Base-by-base conservation (phyloP, 2,329 filamentous ascomycete species). In the Clarireedia monteithiana region DNA sequence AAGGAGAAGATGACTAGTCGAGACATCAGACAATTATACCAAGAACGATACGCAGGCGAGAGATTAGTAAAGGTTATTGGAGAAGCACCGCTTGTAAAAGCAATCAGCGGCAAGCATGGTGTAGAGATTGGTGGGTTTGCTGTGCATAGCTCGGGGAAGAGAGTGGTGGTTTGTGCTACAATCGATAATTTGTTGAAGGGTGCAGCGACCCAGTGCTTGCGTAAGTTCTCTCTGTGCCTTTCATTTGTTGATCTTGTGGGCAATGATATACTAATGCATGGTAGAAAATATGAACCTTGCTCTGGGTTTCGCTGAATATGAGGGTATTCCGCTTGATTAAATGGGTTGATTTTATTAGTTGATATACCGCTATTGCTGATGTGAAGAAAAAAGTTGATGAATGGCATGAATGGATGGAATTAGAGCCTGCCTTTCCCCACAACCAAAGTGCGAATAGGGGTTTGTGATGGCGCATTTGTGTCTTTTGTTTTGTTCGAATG, bases 141-240 rank as follows among this genome's bases (percentile, higher is more conserved):
- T n/a, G 90, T 96, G 40, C 87, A 96, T 74, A 89, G 82, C 64
- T 84, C 82, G 23, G 92, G 92, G 57, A 94, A 91, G 81, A 81
- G 94, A 51, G 91, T 95, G 0, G 92, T 97, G n/a, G 82, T 97
- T 60, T 95, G 91, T 69, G 89, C 87, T 17, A 95, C 89, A 2
- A 96, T 96, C 67, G 91, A 96, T 73, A 96, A 96, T 73, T 75
- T 96, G 63, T 79, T 94, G 65, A 96, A 96, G 82, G 91, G 91
- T 58, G 91, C 91, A 53, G 89, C 89, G 6, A 96, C 91, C 10
- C 91, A 96, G 72, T 96, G 91, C 75, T 74, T 96, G 71, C 91
- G 86, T 90, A 80, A 80, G 86, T 85, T 50, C 55, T 57, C 34
- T 53, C 47, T 58, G 12, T 49, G 15, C 15, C 12, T 23, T 26